Evolutionary conservation across 495 filamentous ascomycete genomes (phyloP).

Genomic region (Tricharina praecox): DNA sequence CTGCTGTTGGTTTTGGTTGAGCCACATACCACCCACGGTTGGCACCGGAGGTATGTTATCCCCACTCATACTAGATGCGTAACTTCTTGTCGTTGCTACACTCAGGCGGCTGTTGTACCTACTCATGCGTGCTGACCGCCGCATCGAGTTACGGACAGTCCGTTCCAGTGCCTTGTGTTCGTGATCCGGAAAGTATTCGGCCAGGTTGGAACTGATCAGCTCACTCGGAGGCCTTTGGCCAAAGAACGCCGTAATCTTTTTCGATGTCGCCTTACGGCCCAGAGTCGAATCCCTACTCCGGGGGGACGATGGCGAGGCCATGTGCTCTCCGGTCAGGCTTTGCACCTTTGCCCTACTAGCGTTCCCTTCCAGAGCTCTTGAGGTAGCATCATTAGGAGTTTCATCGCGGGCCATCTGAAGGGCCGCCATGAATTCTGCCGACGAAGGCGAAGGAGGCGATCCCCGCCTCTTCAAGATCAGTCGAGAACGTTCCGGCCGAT

Average conservation of each 20-base stretch:
- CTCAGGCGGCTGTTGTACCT: slow-evolving; percentile 80
- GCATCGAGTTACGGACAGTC: slow-evolving; percentile 77
- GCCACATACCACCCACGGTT: slow-evolving; percentile 88
- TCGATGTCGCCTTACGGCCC: slow-evolving; percentile 19
- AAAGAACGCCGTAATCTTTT: slow-evolving; percentile 44
- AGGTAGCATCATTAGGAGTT: slow-evolving; percentile 11
- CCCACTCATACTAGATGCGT: slow-evolving; percentile 75
- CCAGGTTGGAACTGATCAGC: slow-evolving; percentile 87
- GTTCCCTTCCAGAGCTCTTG: slow-evolving; percentile 16
- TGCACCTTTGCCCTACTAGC: slow-evolving; percentile 17
- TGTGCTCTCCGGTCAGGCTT: slow-evolving; percentile 13
- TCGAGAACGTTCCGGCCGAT: slow-evolving; percentile 63
- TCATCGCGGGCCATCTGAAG: slow-evolving; percentile 26
- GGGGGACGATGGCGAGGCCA: slow-evolving; percentile 14
- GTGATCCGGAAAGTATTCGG: slow-evolving; percentile 93
- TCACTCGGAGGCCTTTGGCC: slow-evolving; percentile 87
- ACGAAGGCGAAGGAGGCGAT: slow-evolving; percentile 19
- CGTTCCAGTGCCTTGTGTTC: slow-evolving; percentile 81
- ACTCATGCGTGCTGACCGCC: slow-evolving; percentile 77
- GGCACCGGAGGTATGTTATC: slow-evolving; percentile 66
- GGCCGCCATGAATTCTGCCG: slow-evolving; percentile 19
- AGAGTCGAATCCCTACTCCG: slow-evolving; percentile 11
- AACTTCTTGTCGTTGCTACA: slow-evolving; percentile 84
- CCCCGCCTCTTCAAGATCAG: slow-evolving; percentile 52
- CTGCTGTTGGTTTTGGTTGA: slow-evolving; percentile 40